Base-by-base conservation (phyloP, 768 basidiomycete species). In the Tricholoma sp. region DNA sequence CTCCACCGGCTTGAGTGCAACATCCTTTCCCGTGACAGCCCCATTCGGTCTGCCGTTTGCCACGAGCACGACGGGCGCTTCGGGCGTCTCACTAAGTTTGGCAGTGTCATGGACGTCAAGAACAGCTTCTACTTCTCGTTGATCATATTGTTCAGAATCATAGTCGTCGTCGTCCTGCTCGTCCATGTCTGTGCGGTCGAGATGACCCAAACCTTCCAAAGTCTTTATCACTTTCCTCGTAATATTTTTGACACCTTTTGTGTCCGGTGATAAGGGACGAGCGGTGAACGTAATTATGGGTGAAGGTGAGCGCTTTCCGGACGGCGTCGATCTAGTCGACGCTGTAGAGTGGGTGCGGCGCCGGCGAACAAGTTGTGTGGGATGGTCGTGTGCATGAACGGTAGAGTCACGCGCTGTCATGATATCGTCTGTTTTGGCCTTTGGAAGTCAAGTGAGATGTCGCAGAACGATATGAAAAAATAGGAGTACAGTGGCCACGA, bases 151-250 rank as follows among this genome's bases (percentile, higher is more conserved):
- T 69, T 49, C 68, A 6, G 59, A 59, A 36, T 71, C 68, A 41
- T 62, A 34, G 34, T 66, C 50, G 56, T 76, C 50, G 56, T 76
- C 70, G 52, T 74, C 67, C 52, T 75, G 74, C 47, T 74, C 74
- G 15, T 67, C 69, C 20, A 65, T 61, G 50, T 67, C 61, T 65
- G 54, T 69, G 48, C 70, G 67, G 59, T 77, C 72, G 29, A 72
- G 61, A 55, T 71, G 77, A 4, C 77, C 77, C 13, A 80, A 67
- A 8, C 75, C 78, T 59, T 79, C 79, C 5, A 81, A 67, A 7
- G 72, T 74, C 59, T 70, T 73, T 58, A 81, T 79, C 36, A 80
- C 76, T 61, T 79, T 78, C 50, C 76, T 69, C 0, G 77, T 79
- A 62, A 79, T 79, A 58, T 76, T 72, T 63, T 78, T 71, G 52